Base-by-base conservation (phyloP, 1,284 basidiomycete genomes). In the Earliella scabrosa region DNA sequence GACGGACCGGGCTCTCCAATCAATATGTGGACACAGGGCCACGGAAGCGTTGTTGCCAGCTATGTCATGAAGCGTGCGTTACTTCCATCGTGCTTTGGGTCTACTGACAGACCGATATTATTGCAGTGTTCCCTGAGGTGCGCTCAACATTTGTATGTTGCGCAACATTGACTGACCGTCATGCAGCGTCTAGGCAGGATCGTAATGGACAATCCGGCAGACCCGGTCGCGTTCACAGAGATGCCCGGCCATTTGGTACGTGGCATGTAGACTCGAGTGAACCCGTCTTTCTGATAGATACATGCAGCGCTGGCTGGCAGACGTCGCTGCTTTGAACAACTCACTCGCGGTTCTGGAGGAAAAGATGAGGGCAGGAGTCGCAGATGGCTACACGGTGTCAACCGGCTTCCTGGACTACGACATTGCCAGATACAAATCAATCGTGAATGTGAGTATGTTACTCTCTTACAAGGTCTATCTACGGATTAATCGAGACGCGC, bases 41-140 rank as follows among this genome's bases (percentile, higher is more conserved):
- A 58, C 23, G 52, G 56, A 7, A 35, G 52, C 21, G 24, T 54
- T 10, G 26, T 58, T n/a, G 56, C 44, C 11, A 48, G 39, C 35
- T 49, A 52, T 27, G 34, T 56, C n/a, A 38, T 56, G 20, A 52
- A 52, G n/a, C 46, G 54, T 56, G 18, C 18, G 54, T 47, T 11
- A 3, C 10, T 16, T 31, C 6, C 29, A 31, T 31, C 29, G 6
- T 6, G 13, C 29, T 7, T 7, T 31, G 13, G 29, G 6, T 24
- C 5, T 4, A 24, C 49, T 51, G 10, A 43, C 8, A 21, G 2
- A 4, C 2, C 27, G 3, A 20, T 2, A n/a, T 6, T 6, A 6
- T 20, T 6, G 29, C 29, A 47, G 45, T 47, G 31, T 47, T 47
- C 21, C 52, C 45, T 23, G 46, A 54, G 36, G 52, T 54, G n/a